Percentiles rank a stretch among this genome's conserved stretches.
These are phyloP conservation scores for Alternaria consortialis DNA, from an alignment of 2,329 filamentous ascomycete species.

Conservation along the genomic window DNA sequence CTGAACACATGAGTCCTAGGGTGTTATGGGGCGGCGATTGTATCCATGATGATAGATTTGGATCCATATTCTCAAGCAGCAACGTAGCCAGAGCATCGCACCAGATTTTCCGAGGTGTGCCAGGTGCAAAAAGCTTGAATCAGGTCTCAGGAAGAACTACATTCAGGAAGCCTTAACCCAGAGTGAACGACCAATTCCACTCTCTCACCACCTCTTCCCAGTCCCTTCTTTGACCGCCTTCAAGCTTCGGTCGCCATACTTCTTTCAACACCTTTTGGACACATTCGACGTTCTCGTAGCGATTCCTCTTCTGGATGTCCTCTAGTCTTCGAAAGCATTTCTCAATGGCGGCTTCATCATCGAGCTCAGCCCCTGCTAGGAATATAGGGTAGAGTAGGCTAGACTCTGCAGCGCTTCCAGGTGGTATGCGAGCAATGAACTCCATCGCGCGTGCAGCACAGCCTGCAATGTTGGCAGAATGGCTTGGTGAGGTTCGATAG, in stretches of 20 bases:
- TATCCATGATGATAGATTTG: not conserved
- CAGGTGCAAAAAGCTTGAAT: not conserved
- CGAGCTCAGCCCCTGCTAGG: conserved; percentile 46
- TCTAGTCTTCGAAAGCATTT: conserved; percentile 42
- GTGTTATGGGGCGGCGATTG: not conserved
- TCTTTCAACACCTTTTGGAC: conserved; percentile 48
- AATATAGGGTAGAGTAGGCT: conserved; percentile 50
- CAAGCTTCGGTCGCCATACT: conserved; percentile 44
- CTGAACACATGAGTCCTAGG: not conserved
- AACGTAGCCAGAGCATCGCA: not conserved
- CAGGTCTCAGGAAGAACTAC: not conserved
- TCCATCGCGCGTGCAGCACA: conserved; percentile 47
- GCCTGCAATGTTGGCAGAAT: conserved; percentile 35
- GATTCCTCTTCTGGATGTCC: conserved; percentile 45
- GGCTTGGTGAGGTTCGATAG: conserved; percentile 41
- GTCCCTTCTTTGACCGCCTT: conserved; percentile 39
- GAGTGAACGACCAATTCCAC: conserved; percentile 48
- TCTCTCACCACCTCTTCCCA: conserved; percentile 50
- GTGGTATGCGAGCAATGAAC: conserved; percentile 46
- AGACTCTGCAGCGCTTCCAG: conserved; percentile 47
- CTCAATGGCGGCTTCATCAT: conserved; percentile 39
- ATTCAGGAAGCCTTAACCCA: conserved; percentile 28
- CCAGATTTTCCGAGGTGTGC: not conserved
- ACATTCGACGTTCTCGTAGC: conserved; percentile 47
- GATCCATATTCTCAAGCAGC: not conserved